Evolutionary conservation across 148 eudicot species (phyloP).

Genomic region (Rhododendron griersonianum): DNA sequence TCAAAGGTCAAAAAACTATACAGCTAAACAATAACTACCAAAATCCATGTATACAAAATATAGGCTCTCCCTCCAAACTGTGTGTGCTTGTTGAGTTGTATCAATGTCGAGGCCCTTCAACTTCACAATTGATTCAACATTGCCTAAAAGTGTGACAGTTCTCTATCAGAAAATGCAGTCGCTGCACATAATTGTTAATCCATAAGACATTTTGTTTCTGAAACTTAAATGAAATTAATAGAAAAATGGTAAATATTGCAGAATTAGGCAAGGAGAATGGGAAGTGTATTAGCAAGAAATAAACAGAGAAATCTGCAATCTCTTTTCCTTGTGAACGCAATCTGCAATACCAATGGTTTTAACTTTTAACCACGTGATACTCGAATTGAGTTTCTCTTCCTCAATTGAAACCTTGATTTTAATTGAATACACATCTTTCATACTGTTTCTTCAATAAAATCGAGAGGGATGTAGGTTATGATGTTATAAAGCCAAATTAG

Average conservation of each 20-base stretch:
- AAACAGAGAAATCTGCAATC: slow-evolving; percentile 30
- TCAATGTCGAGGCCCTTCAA: slow-evolving; percentile 62
- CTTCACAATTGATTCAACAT: slow-evolving; percentile 55
- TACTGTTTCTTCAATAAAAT: slow-evolving; percentile 39
- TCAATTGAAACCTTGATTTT: neutral
- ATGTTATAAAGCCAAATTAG: slow-evolving; percentile 19
- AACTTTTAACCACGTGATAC: neutral
- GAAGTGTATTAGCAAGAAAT: too few species aligned
- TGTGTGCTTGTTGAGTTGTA: slow-evolving; percentile 55
- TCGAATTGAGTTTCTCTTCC: neutral
- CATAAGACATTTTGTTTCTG: too few species aligned
- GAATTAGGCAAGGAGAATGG: neutral
- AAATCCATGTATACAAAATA: neutral
- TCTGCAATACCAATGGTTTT: slow-evolving; percentile 32
- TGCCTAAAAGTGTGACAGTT: slow-evolving; percentile 55
- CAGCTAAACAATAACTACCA: neutral
- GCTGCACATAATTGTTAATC: too few species aligned
- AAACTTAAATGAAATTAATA: too few species aligned
- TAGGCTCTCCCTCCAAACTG: slow-evolving; percentile 33
- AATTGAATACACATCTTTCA: neutral
- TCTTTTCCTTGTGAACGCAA: slow-evolving; percentile 88
- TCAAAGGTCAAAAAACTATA: too few species aligned
- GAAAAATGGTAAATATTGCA: neutral
- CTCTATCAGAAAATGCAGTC: slow-evolving; percentile 14
- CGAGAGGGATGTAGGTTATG: slow-evolving; percentile 30